These are phyloP conservation scores for Monilinia laxa DNA, from an alignment of 2,329 filamentous ascomycete species.

Conservation along the genomic window DNA sequence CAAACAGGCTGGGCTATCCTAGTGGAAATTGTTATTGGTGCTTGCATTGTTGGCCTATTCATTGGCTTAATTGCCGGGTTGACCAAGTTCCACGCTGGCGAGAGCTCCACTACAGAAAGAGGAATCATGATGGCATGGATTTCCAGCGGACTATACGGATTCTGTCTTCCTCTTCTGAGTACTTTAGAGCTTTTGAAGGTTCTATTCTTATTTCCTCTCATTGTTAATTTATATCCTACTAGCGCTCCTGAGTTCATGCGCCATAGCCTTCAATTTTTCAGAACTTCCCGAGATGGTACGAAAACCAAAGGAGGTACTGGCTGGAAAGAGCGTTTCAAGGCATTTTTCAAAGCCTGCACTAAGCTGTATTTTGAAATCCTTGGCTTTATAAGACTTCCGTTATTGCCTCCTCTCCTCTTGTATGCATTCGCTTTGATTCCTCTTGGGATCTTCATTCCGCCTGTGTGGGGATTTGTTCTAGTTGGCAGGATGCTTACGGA, in stretches of 20 bases:
- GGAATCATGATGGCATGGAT: slow-evolving; percentile 9
- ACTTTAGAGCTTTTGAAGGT: slow-evolving; percentile 4
- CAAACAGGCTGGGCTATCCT: neutral
- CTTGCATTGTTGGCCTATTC: neutral
- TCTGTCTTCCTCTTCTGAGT: slow-evolving; percentile 1
- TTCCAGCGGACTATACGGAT: neutral
- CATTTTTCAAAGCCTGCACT: too few species aligned
- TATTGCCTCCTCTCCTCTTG: too few species aligned
- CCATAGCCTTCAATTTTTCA: accelerated
- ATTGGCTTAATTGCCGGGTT: slow-evolving; percentile 1
- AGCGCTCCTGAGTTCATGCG: neutral
- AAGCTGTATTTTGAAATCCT: neutral
- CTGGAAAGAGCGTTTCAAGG: neutral
- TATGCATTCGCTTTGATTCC: neutral
- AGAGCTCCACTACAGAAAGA: slow-evolving; percentile 4
- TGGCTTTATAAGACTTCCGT: neutral
- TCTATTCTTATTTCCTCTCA: neutral
- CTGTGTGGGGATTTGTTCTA: slow-evolving; percentile 7
- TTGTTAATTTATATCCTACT: neutral
- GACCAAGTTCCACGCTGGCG: neutral
- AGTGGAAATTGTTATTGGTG: neutral
- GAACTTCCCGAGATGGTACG: too few species aligned
- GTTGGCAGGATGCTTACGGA: slow-evolving; percentile 1
- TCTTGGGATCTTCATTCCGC: neutral
- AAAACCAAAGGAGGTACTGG: neutral